Base-by-base conservation (phyloP, 768 basidiomycete species). In the Xerocomus spinulosus region DNA sequence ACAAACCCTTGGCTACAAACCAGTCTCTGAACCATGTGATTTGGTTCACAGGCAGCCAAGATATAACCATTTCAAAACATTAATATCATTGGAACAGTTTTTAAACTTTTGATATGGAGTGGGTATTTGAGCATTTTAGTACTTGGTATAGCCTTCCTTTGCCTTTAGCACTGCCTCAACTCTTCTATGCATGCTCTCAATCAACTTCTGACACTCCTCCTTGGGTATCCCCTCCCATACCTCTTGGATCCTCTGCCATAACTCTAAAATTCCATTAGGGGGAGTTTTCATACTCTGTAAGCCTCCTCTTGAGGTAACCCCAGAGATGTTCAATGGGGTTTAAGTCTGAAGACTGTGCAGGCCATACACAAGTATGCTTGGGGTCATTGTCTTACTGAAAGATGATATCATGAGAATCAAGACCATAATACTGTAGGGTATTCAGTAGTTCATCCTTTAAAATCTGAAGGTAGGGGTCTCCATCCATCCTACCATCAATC, bases 111-210 rank as follows among this genome's bases (percentile, higher is more conserved):
- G n/a, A n/a, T n/a, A n/a, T n/a, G n/a, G 4, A 36, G 9, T 3
- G 9, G 20, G 5, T 36, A 10, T 21, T 20, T 8, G 21, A 12
- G 21, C 13, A 36, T 40, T 26, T 42, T 17, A 42, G 28, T 42
- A 42, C 28, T 42, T 44, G 30, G 25, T 44, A 34, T 44, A 44
- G 4, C 42, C 33, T 25, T 15, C 42, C 34, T 46, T 44, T 9
- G 32, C 26, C 4, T 25, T 40, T 17, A 46, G 10, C 12, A 46
- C 38, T 33, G 38, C n/a, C 21, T 46, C 4, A 32, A 38, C 13
- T 15, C 37, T 46, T 15, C 44, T 46, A 14, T 25, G 26, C 36
- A 46, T 46, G 25, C 45, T n/a, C n/a, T n/a, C n/a, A n/a, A n/a
- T n/a, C n/a, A n/a, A n/a, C n/a, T n/a, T n/a, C n/a, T n/a, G n/a